Conservation (phyloP, 495 filamentous ascomycete species). For the Penicillium pancosmium region DNA sequence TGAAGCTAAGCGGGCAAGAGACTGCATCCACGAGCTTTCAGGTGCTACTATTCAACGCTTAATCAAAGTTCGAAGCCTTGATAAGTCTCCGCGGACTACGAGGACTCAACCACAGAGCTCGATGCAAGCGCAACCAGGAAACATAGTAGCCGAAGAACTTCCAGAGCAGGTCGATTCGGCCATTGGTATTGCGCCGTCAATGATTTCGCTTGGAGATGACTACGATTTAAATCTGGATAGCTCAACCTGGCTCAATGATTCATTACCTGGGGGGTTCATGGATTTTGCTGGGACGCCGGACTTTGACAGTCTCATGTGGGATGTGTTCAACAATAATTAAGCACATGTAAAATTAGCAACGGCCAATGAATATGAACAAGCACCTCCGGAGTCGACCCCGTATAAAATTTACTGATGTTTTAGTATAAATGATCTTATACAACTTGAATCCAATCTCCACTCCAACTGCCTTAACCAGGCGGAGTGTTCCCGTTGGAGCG, state of each 20-base stretch:
- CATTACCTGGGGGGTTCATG: constrained; percentile 30
- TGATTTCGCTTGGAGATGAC: constrained; percentile 16
- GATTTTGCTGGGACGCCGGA: constrained; percentile 35
- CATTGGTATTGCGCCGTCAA: constrained; percentile 12
- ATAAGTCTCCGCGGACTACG: constrained; percentile 5
- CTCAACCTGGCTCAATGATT: constrained; percentile 32
- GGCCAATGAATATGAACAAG: background rate
- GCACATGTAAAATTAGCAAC: background rate
- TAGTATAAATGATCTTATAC: background rate
- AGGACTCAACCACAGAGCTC: background rate
- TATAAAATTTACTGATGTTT: background rate
- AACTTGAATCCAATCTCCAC: too few species aligned
- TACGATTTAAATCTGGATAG: constrained; percentile 15
- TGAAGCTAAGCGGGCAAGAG: constrained; percentile 45
- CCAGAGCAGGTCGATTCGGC: constrained; percentile 14
- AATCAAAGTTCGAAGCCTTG: constrained; percentile 29
- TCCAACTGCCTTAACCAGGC: too few species aligned
- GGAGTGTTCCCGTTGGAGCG: background rate
- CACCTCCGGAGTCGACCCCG: too few species aligned
- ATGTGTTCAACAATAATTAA: constrained; percentile 30
- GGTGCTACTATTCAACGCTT: constrained; percentile 41
- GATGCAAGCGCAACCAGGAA: background rate
- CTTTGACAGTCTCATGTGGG: constrained; percentile 41
- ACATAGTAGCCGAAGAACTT: background rate
- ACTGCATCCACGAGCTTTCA: constrained; percentile 46